A percentile compares a stretch with the other conserved stretches of the same genome.
Evolutionary conservation across 495 filamentous ascomycete species (phyloP).

Genomic region (Clavariopsis aquatica): DNA sequence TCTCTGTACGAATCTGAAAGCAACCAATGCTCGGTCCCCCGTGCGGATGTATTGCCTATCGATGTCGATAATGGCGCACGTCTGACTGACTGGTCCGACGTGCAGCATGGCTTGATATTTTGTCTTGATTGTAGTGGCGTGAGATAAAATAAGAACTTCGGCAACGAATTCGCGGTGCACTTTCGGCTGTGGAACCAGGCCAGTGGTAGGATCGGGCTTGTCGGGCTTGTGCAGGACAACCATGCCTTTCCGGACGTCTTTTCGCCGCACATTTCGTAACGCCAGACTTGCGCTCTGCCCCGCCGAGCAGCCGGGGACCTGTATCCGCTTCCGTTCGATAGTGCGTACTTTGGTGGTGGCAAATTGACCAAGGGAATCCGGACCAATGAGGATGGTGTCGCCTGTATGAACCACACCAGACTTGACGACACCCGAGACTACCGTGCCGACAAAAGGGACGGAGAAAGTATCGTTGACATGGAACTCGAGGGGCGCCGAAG

Average conservation of each 20-base stretch:
- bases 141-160: constrained; percentile 91
- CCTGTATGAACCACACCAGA: constrained; percentile 84
- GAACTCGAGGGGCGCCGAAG: constrained; percentile 87
- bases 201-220: constrained; percentile 43
- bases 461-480: constrained; percentile 98
- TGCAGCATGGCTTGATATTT: constrained; percentile 99
- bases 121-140: constrained; percentile 97
- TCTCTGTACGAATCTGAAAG: constrained; percentile 93
- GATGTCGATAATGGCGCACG: constrained; percentile 95
- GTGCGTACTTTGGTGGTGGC: constrained; percentile 84
- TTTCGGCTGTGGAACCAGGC: constrained; percentile 55
- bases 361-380: constrained; percentile 90
- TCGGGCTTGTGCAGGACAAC: constrained; percentile 87
- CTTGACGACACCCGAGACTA: constrained; percentile 93
- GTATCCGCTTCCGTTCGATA: constrained; percentile 93
- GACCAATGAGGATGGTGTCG: constrained; percentile 85
- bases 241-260: constrained; percentile 98
- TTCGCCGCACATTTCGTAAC: constrained; percentile 77
- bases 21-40: constrained; percentile 86
- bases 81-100: constrained; percentile 92
- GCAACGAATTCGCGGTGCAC: constrained; percentile 92
- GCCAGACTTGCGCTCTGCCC: constrained; percentile 94
- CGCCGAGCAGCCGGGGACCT: constrained; percentile 83
- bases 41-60: constrained; percentile 95
- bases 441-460: constrained; percentile 96